Base-by-base conservation (phyloP, 805 yeast species). In the Candida boleticola region DNA sequence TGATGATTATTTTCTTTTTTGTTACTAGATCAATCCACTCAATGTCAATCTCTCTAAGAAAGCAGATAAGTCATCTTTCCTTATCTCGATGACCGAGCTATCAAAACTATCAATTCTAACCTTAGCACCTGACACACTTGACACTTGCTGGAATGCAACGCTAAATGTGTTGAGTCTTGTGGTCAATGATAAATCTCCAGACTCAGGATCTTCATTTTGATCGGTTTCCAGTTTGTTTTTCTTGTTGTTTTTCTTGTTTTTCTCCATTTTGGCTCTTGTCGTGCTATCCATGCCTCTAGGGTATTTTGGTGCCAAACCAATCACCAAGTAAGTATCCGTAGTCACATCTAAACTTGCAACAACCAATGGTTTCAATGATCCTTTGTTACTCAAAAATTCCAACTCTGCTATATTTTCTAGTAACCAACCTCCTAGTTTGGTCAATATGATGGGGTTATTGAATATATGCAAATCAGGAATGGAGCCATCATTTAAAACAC, bases 51-150 rank as follows among this genome's bases (percentile, higher is more conserved):
- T 79, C 58, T 93, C 98, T 46, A 93, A 64, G 56, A 93, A 93
- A 38, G 96, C 87, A 3, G 89, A 73, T 48, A 93, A 68, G 59
- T 93, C 99, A 37, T 90, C 96, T 55, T 82, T 84, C 45, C 88
- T 68, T 33, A 93, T 82, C 64, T 93, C 97, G 34, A 93, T 89
- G 18, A 93, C 87, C 3, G 97, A 82, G 49, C 95, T 86, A 59
- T 93, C 98, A 64, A 93, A 93, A 55, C 96, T 89, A 60, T 93
- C 98, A 47, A 93, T 85, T 54, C 92, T 76, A 16, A 89, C 89
- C 52, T 85, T 82, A 2, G 97, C 97, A 32, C 89, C 92, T 4
- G 96, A 85, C 17, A 79, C 78, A 35, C 73, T 74, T 1, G 97
- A 93, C 21, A 90, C 87, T 49, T 83, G 85, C 60, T 89, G 97